Percentiles rank a stretch among this genome's conserved stretches.
Evolutionary conservation across 176 grass and related monocot species (phyloP).

Genomic region (Bromus sterilis): DNA sequence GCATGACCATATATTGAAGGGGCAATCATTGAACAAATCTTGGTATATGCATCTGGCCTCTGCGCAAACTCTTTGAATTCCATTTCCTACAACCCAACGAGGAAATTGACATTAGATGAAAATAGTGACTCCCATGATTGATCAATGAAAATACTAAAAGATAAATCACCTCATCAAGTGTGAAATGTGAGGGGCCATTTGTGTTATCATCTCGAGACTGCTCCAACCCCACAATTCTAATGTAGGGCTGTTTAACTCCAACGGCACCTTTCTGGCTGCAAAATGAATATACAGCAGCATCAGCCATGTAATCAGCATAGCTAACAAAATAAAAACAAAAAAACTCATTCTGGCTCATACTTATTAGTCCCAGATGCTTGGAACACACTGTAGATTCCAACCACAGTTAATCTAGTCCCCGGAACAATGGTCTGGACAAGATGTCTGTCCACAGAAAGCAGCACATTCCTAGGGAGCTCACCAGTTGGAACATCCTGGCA

Average conservation of each 20-base stretch:
- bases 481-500: slow-evolving; percentile 94
- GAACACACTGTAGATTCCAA: slow-evolving; percentile 90
- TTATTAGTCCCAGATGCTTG: slow-evolving; percentile 67
- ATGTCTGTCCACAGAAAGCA: slow-evolving; percentile 87
- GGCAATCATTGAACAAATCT: slow-evolving; percentile 79
- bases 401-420: slow-evolving; percentile 80
- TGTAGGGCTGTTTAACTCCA: slow-evolving; percentile 97
- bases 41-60: slow-evolving; percentile 80
- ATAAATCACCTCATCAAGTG: slow-evolving; percentile 65
- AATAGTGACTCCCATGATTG: neutral
- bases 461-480: slow-evolving; percentile 89
- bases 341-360: slow-evolving; percentile 32
- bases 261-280: slow-evolving; percentile 79
- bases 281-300: neutral
- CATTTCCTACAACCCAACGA: slow-evolving; percentile 43
- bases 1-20: slow-evolving; percentile 89
- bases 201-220: slow-evolving; percentile 82
- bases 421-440: slow-evolving; percentile 97
- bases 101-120: neutral
- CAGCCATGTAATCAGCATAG: neutral
- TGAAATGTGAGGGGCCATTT: slow-evolving; percentile 69
- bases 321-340: neutral
- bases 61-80: slow-evolving; percentile 98
- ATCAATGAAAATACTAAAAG: neutral
- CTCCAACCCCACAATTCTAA: slow-evolving; percentile 91